Conservation (phyloP, 345 rosid genomes). For the Eucalyptus pauciflora region DNA sequence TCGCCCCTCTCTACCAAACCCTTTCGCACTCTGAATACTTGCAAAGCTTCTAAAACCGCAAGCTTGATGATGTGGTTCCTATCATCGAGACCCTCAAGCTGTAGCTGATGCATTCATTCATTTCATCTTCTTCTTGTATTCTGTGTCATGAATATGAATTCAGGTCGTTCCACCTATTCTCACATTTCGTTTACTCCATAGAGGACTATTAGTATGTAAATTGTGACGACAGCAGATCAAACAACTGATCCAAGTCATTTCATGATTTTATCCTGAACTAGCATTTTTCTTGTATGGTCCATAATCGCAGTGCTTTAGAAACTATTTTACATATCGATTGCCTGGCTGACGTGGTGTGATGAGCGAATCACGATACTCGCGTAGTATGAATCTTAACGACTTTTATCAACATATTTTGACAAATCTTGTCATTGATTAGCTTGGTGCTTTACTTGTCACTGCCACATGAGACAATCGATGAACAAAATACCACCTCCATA, state of each 20-base stretch:
- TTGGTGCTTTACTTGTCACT: neutral
- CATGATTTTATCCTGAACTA: neutral
- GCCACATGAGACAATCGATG: neutral
- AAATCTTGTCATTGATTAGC: neutral
- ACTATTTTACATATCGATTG: neutral
- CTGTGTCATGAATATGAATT: neutral
- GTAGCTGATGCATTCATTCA: neutral
- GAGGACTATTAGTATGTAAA: neutral
- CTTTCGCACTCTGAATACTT: constrained; percentile 3
- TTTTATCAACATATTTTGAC: neutral
- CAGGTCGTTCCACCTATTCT: neutral
- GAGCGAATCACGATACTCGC: neutral
- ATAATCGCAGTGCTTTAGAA: neutral
- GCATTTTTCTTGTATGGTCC: neutral
- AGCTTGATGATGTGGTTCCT: constrained; percentile 1
- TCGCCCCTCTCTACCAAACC: constrained; percentile 8
- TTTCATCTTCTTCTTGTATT: neutral
- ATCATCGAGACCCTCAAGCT: constrained; percentile 4
- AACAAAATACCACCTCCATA: neutral
- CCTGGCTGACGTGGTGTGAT: neutral
- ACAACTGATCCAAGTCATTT: neutral
- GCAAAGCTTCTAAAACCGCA: neutral
- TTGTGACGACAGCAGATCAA: neutral
- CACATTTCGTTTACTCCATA: neutral
- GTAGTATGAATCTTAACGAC: neutral